Base-by-base conservation (phyloP, 805 yeast genomes). In the Candida pini region DNA sequence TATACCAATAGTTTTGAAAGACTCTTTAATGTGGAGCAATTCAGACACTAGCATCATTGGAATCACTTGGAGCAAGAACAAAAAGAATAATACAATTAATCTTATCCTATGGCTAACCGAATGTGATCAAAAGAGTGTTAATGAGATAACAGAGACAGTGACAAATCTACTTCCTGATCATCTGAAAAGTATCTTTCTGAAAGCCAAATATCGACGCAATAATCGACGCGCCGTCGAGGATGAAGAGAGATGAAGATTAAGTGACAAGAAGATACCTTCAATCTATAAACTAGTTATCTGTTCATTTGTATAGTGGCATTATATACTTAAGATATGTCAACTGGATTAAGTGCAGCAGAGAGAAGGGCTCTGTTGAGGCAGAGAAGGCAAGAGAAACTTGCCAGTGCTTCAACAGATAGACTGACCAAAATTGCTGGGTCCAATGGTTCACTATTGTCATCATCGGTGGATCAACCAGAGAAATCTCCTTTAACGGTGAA, bases 301-400 rank as follows among this genome's bases (percentile, higher is more conserved):
- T n/a, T n/a, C n/a, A n/a, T n/a, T n/a, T n/a, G n/a, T n/a, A n/a
- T n/a, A n/a, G n/a, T n/a, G n/a, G n/a, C n/a, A n/a, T n/a, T n/a
- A n/a, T n/a, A n/a, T n/a, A n/a, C n/a, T n/a, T n/a, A n/a, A n/a
- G n/a, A n/a, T n/a, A n/a, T n/a, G n/a, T n/a, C n/a, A n/a, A n/a
- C 68, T 33, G 66, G 58, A 23, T 20, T 71, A 19, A 56, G 68
- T 22, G 78, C 74, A 6, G 78, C 76, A 26, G 85, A 78, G 44
- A 76, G 71, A 56, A 71, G 77, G 48, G 63, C 64, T 35, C 46
- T 77, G 16, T 55, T 79, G 29, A 66, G 84, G 38, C 84, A 80
- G 49, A 68, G 82, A 51, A 68, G 87, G 50, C 78, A 73, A 28
- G 78, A 81, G 41, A 78, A 77, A 51, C 67, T 79, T 64, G 79